A percentile compares a stretch with the other conserved stretches of the same genome.
Conservation (phyloP, 2,329 filamentous ascomycete species). For the Aureobasidium sp. region DNA sequence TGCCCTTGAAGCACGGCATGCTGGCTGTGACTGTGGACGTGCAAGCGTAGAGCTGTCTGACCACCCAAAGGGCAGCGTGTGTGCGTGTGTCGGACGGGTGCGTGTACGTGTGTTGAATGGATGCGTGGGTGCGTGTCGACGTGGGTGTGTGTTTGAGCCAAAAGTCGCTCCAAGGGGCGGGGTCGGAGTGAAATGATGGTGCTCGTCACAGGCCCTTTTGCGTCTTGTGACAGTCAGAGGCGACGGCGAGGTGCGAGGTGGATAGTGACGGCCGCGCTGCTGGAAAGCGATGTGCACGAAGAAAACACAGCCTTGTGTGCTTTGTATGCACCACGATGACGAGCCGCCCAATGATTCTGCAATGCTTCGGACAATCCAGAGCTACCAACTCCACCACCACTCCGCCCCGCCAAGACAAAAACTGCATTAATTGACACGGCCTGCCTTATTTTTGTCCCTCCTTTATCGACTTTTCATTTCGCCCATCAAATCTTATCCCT, state of each 20-base stretch:
- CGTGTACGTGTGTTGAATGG: neutral
- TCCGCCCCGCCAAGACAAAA: neutral
- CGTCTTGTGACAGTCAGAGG: neutral
- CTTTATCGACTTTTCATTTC: neutral
- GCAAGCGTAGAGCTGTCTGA: neutral
- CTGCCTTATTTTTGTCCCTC: neutral
- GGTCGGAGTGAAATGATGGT: neutral
- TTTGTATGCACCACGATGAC: neutral
- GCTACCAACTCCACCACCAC: neutral
- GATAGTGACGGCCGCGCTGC: neutral
- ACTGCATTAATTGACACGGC: neutral
- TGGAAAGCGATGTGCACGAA: neutral
- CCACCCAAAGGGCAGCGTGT: neutral
- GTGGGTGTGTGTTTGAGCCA: neutral
- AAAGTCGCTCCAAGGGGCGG: conserved; percentile 6
- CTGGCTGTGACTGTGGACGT: conserved; percentile 13
- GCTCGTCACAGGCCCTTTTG: neutral
- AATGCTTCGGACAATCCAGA: neutral
- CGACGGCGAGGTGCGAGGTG: neutral
- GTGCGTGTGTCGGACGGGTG: neutral
- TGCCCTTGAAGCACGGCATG: conserved; percentile 98
- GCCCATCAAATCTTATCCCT: neutral
- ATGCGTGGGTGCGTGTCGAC: neutral
- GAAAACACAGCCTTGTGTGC: neutral
- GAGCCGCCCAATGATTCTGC: conserved; percentile 1